Conservation (phyloP, 1,284 basidiomycete species). For the Fistulina hepatica region DNA sequence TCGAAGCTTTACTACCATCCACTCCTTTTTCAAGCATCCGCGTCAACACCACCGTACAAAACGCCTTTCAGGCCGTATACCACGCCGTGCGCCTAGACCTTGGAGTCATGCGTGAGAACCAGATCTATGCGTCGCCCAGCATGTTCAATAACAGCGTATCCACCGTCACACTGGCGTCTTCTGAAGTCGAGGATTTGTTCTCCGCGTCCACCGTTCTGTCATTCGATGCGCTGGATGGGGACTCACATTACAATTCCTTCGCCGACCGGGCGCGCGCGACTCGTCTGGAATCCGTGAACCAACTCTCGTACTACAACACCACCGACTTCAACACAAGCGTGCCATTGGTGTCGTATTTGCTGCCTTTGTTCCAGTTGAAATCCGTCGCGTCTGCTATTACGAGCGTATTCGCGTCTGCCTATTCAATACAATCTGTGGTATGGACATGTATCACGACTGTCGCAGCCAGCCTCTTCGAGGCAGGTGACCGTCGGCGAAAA, state of each 20-base stretch:
- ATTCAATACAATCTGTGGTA: constrained; percentile 6
- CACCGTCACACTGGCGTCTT: background rate
- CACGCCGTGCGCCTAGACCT: constrained; percentile 8
- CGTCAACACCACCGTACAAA: background rate
- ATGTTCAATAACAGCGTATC: constrained; percentile 8
- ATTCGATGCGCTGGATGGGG: background rate
- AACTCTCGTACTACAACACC: too few species aligned
- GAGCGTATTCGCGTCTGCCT: constrained; percentile 7
- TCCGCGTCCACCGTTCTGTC: background rate
- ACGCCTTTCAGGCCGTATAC: constrained; percentile 6
- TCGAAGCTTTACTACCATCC: background rate
- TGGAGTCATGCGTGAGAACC: constrained; percentile 6
- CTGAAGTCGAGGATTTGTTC: background rate
- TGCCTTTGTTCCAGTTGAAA: constrained; percentile 4
- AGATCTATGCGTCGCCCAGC: constrained; percentile 6
- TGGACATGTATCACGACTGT: constrained; percentile 8
- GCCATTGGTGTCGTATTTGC: constrained; percentile 5
- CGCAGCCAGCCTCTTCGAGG: too few species aligned
- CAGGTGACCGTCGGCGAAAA: too few species aligned
- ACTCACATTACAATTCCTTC: too few species aligned
- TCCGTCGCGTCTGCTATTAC: constrained; percentile 7
- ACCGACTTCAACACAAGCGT: background rate
- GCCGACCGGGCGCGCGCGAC: too few species aligned
- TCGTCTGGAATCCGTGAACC: too few species aligned
- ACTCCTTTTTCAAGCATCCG: background rate